Base-by-base conservation (phyloP, 805 yeast genomes). In the Metschnikowia matae region DNA sequence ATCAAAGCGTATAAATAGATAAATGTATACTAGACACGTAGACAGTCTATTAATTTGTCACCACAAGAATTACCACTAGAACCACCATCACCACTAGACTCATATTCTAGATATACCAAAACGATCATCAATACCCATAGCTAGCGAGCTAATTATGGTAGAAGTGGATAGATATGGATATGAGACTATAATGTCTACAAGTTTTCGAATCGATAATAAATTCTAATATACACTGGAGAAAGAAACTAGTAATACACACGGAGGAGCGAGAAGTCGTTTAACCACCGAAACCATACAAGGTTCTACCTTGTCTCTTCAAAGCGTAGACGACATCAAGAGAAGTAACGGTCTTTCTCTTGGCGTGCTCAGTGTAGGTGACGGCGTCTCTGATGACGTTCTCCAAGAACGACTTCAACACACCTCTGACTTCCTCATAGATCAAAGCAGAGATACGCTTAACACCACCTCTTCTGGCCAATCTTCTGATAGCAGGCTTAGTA, bases 401-500 rank as follows among this genome's bases (percentile, higher is more conserved):
- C 73, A 92, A 84, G 87, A 92, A 92, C 52, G 96, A 81, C 81
- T 91, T 91, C 63, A 92, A 82, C 63, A 94, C 97, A 64, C 87
- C 91, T 83, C 99, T 90, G 70, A 94, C 96, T 81, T 92, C 97
- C 80, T 92, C 99, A 82, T 92, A 92, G 75, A 92, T 92, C 73
- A 91, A 81, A 75, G 96, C 98, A 58, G 98, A 92, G 69, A 92
- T 92, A 88, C 99, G 96, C 87, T 92, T 92, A 72, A 92, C 99
- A 91, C 99, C 99, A 81, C 99, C 99, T 89, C 99, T 90, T 86
- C 99, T 92, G 48, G 99, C 99, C 69, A 92, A 87, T 89, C 99
- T 92, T 83, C 99, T 90, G 72, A 92, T 92, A 71, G 99, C 99
- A 73, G 99, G 99, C 85, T 92, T 92, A 58, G 99, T 92, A 74